phyloP scores from a whole-genome alignment of 2,329 filamentous ascomycete species.

The Rachicladosporium sp. region DNA sequence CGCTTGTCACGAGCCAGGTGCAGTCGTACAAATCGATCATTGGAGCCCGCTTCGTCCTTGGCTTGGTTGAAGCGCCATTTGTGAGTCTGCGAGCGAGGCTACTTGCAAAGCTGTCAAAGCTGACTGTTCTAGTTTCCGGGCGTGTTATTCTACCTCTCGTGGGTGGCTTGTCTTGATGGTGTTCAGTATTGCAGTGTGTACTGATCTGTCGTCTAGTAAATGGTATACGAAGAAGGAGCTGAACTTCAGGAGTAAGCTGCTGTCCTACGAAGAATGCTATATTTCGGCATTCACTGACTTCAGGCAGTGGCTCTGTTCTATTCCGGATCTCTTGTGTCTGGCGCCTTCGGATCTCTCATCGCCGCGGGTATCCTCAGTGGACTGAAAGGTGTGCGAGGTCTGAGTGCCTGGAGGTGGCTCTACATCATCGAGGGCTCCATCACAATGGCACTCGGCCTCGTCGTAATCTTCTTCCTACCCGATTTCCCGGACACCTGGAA shows the following conservation, averaged over 20 bases:
- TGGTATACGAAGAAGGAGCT: slow-evolving; percentile 45
- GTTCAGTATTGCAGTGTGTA: too few relatives aligned
- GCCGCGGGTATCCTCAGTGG: slow-evolving; percentile 52
- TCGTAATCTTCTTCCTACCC: slow-evolving; percentile 4
- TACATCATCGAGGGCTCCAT: slow-evolving; percentile 5
- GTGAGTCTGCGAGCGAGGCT: slow-evolving; percentile 10
- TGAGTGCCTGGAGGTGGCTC: slow-evolving; percentile 6
- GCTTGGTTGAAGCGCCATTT: slow-evolving; percentile 35
- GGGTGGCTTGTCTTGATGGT: too few relatives aligned
- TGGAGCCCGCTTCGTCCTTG: slow-evolving; percentile 27
- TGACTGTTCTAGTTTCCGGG: slow-evolving; percentile 19
- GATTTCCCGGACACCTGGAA: slow-evolving; percentile 29
- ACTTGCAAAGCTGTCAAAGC: too few relatives aligned
- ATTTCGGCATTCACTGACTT: too few relatives aligned
- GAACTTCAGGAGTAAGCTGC: slow-evolving; percentile 38
- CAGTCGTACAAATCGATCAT: slow-evolving; percentile 26
- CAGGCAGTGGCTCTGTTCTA: slow-evolving; percentile 35
- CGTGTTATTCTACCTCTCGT: slow-evolving; percentile 26
- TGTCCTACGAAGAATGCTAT: slow-evolving; percentile 30
- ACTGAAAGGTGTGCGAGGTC: slow-evolving; percentile 15
- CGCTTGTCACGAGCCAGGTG: slow-evolving; percentile 21
- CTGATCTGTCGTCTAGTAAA: background rate
- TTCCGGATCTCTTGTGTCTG: slow-evolving; percentile 37
- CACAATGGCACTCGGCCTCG: slow-evolving; percentile 3
- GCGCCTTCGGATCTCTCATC: slow-evolving; percentile 42